These are phyloP conservation scores for Euphorbia tirucalli DNA, from an alignment of 345 rosid species.

Conservation along the genomic window DNA sequence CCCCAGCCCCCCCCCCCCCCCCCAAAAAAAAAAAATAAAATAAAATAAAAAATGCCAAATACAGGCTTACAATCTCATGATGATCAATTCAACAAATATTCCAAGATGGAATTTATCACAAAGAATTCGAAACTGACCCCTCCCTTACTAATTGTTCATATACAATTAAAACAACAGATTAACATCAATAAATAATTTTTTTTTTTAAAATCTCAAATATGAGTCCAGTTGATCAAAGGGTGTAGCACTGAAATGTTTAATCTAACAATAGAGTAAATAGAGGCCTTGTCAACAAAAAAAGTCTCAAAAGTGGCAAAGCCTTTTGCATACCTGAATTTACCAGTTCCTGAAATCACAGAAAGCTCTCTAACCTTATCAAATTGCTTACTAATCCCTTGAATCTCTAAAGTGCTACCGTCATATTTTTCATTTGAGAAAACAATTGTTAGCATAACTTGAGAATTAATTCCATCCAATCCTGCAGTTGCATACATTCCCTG, in stretches of 20 bases:
- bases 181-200: not conserved
- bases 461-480: conserved; percentile 7
- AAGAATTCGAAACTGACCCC: too few relatives aligned
- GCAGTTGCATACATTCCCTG: conserved; percentile 10
- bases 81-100: too few relatives aligned
- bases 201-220: not conserved
- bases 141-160: too few relatives aligned
- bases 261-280: not conserved
- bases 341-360: conserved; percentile 1
- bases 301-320: not conserved
- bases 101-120: too few relatives aligned
- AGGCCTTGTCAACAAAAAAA: not conserved
- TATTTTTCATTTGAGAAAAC: not conserved
- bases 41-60: too few relatives aligned
- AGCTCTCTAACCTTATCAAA: conserved; percentile 7
- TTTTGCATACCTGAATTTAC: not conserved
- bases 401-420: not conserved
- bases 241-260: not conserved
- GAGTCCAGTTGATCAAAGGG: not conserved
- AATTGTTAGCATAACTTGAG: not conserved
- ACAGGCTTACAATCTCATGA: too few relatives aligned
- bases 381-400: conserved; percentile 10
- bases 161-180: too few relatives aligned
- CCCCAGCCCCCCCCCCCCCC: too few relatives aligned
- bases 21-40: too few relatives aligned